phyloP scores from a whole-genome alignment of 129 eudicot species.

The Chrysanthemum makinoi region DNA sequence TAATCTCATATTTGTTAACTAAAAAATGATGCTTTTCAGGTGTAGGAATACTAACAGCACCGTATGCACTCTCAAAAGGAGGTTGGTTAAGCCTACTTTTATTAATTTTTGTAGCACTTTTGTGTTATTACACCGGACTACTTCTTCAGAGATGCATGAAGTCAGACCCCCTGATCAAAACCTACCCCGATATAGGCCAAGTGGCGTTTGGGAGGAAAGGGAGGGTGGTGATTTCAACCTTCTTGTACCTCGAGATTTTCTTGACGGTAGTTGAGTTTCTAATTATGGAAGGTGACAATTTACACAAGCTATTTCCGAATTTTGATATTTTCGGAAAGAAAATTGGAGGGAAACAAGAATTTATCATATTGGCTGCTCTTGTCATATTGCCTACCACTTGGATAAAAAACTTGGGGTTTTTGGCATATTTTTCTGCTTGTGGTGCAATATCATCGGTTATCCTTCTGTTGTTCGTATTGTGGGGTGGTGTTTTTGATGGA shows the following conservation, averaged over 20 bases:
- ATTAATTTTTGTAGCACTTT: slow-evolving; percentile 40
- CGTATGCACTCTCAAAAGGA: slow-evolving; percentile 58
- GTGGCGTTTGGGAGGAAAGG: slow-evolving; percentile 63
- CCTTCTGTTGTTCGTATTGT: slow-evolving; percentile 43
- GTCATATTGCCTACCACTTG: slow-evolving; percentile 50
- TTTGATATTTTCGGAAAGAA: slow-evolving; percentile 30
- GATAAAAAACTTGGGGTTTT: slow-evolving; percentile 41
- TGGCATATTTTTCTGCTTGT: slow-evolving; percentile 53
- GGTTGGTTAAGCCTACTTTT: slow-evolving; percentile 52
- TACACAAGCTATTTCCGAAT: slow-evolving; percentile 40
- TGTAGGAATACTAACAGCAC: slow-evolving; percentile 48
- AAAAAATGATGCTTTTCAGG: slow-evolving; percentile 21
- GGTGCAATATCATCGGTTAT: slow-evolving; percentile 53
- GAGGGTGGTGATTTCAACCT: slow-evolving; percentile 38
- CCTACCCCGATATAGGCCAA: slow-evolving; percentile 61
- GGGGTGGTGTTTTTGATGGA: slow-evolving; percentile 60
- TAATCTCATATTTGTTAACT: background rate
- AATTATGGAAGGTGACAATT: slow-evolving; percentile 43
- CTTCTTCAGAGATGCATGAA: slow-evolving; percentile 56
- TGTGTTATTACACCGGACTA: slow-evolving; percentile 56
- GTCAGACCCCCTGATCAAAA: slow-evolving; percentile 15
- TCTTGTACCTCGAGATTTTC: slow-evolving; percentile 57
- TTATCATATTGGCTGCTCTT: slow-evolving; percentile 36
- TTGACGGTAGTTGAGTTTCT: slow-evolving; percentile 61
- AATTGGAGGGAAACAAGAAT: slow-evolving; percentile 42